Conservation (phyloP, 352 stramenopile species). For the Pythium rhizo-oryzae region DNA sequence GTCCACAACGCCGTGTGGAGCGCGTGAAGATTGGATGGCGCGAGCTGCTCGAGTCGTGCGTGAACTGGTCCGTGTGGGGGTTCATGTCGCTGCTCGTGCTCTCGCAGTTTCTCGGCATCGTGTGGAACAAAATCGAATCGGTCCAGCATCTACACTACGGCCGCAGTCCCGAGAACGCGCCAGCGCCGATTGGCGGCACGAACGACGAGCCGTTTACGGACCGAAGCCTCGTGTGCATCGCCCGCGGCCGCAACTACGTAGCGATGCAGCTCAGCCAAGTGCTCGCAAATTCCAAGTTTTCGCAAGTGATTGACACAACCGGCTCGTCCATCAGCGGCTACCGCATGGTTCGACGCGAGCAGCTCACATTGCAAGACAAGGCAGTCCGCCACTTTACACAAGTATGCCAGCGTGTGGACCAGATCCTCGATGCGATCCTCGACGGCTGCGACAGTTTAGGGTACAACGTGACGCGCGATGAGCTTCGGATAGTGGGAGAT, state of each 20-base stretch:
- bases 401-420: constrained; percentile 13
- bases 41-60: too few relatives aligned
- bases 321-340: constrained; percentile 25
- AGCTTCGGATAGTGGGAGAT: constrained; percentile 21
- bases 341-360: constrained; percentile 27
- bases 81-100: constrained; percentile 8
- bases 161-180: not conserved
- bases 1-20: too few relatives aligned
- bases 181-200: not conserved
- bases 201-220: constrained; percentile 31
- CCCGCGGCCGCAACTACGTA: constrained; percentile 7
- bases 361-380: not conserved
- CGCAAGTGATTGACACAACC: not conserved
- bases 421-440: constrained; percentile 19
- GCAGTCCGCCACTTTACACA: not conserved
- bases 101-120: constrained; percentile 13
- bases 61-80: constrained; percentile 10
- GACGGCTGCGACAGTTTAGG: constrained; percentile 17
- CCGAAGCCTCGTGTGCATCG: constrained; percentile 23
- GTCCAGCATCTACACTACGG: not conserved
- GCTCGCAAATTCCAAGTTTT: constrained; percentile 4
- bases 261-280: constrained; percentile 11
- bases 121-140: not conserved
- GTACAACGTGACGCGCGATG: constrained; percentile 27
- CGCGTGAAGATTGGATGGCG: too few relatives aligned